Base-by-base conservation (phyloP, 2,329 filamentous ascomycete genomes). In the Calycina herbarum region DNA sequence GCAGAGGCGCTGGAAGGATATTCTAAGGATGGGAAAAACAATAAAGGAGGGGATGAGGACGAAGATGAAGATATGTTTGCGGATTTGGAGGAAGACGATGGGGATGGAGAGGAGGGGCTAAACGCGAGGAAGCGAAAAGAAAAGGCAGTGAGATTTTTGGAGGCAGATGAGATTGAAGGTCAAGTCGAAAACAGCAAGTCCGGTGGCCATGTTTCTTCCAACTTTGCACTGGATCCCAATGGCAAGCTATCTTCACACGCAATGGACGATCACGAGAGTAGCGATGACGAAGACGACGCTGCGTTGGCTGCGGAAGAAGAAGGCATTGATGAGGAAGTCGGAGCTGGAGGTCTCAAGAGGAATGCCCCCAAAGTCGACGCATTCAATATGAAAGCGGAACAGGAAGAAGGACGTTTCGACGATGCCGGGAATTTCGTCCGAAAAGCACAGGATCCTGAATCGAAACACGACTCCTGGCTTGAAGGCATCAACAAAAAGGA, bases 331-430 rank as follows among this genome's bases (percentile, higher is more conserved):
- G 90, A 94, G 63, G 95, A 99, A 77, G 83, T 99, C 5, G 95
- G 95, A 1, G 89, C 92, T 1, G 95, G 95, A 15, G 91, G 91
- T 1, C 90, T 96, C 72, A 98, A 97, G 80, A 91, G 89, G 73
- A 93, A 97, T 77, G 95, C 95, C 1, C 95, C 95, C 1, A 92
- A 95, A 76, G 85, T 99, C 5, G 95, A 98, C 77, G 94, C 94
- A 2, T 99, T 99, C 83, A 98, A 99, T 75, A 91, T 99, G 83
- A 88, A 87, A 66, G 82, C 86, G 13, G 95, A 99, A 77, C 89
- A 96, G 77, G 93, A 98, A 74, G 94, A 98, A 72, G 95, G 95
- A 0, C 85, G 88, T 11, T 99, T 97, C 73, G 95, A 99, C 76
- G 91, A 95, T 72, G 82, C 89, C 1, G 94, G 94, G 10, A 99